Evolutionary conservation across 257 asterid species (phyloP).

Genomic region (Jaltomata sinuosa): DNA sequence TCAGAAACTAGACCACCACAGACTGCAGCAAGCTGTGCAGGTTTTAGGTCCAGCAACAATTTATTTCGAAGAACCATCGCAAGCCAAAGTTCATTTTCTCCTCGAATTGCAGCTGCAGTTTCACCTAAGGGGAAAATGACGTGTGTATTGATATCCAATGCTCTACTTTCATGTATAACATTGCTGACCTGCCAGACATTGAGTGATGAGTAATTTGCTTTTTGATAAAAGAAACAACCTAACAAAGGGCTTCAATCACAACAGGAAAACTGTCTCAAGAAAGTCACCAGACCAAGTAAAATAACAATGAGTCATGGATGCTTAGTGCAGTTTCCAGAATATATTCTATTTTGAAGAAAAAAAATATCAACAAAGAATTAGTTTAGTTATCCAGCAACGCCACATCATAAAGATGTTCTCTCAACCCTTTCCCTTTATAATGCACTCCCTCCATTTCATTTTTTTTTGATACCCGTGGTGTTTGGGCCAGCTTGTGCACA

Average conservation of each 20-base stretch:
- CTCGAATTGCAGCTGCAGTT: constrained; percentile 96
- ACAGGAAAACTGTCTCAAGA: neutral
- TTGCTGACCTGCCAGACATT: constrained; percentile 68
- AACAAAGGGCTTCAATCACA: neutral
- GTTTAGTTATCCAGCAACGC: neutral
- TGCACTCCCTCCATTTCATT: neutral
- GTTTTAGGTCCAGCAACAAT: constrained; percentile 70
- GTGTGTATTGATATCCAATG: constrained; percentile 84
- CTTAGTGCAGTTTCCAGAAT: neutral
- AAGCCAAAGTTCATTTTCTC: constrained; percentile 97
- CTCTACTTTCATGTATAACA: constrained; percentile 90
- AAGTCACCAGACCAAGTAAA: neutral
- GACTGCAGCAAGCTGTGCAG: constrained; percentile 98
- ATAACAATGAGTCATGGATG: neutral
- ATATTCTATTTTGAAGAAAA: neutral
- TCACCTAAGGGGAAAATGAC: constrained; percentile 89
- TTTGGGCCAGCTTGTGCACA: too few relatives aligned
- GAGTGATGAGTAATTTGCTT: constrained; percentile 6
- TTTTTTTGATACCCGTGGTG: too few relatives aligned
- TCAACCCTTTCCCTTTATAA: neutral
- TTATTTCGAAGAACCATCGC: constrained; percentile 90
- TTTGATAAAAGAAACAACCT: neutral
- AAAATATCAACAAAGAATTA: neutral
- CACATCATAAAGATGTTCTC: neutral
- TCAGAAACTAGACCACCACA: constrained; percentile 85